Evolutionary conservation across 306 rosid genomes (phyloP).

Genomic region (Cicer cuneatum): DNA sequence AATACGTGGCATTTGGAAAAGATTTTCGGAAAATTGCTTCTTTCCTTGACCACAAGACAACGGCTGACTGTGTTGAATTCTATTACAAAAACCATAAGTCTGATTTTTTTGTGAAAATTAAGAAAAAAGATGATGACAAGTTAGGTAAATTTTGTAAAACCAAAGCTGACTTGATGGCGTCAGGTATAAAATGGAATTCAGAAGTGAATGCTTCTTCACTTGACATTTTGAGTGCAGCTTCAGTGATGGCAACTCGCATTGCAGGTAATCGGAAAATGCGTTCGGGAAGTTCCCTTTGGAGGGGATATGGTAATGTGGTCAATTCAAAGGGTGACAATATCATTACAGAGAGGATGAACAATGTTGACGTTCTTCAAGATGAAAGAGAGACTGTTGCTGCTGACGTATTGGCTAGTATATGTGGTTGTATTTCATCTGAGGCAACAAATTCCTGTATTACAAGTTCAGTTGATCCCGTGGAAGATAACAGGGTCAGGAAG

Average conservation of each 20-base stretch:
- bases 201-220: constrained; percentile 65
- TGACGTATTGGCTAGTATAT: constrained; percentile 74
- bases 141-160: constrained; percentile 48
- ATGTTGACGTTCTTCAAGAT: constrained; percentile 56
- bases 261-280: constrained; percentile 45
- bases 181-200: constrained; percentile 65
- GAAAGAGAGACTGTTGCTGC: constrained; percentile 71
- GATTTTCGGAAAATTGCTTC: constrained; percentile 81
- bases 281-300: constrained; percentile 55
- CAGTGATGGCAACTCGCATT: constrained; percentile 56
- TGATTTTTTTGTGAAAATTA: constrained; percentile 62
- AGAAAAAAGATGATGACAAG: constrained; percentile 58
- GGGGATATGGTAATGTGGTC: constrained; percentile 47
- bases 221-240: constrained; percentile 74
- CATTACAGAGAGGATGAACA: constrained; percentile 43
- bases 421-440: constrained; percentile 72
- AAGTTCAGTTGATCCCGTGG: constrained; percentile 62
- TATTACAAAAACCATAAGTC: constrained; percentile 87
- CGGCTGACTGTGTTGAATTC: constrained; percentile 88
- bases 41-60: constrained; percentile 81
- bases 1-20: constrained; percentile 69
- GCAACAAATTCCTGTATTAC: constrained; percentile 68
- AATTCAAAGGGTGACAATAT: constrained; percentile 45
- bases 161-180: constrained; percentile 52
- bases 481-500: constrained; percentile 55